Percentiles rank a stretch among this genome's conserved stretches.
These are phyloP conservation scores for Halteria grandinella DNA, from an alignment of 73 alveolate species.

Conservation along the genomic window DNA sequence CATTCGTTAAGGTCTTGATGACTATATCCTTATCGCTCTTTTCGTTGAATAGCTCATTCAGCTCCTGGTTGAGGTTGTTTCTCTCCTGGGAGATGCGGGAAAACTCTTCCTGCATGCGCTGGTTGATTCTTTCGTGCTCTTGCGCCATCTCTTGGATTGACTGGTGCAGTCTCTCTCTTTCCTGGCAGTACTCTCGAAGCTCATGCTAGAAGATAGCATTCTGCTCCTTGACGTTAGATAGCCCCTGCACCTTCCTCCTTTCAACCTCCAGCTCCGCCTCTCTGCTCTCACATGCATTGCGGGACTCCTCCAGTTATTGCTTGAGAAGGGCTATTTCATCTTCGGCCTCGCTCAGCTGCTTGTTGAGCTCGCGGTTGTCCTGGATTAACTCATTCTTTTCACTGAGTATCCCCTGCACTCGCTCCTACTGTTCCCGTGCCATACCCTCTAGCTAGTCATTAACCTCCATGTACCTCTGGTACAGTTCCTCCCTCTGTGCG, in stretches of 20 bases:
- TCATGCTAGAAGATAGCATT: background rate
- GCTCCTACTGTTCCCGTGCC: conserved; percentile 13
- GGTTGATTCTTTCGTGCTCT: background rate
- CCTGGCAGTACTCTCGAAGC: background rate
- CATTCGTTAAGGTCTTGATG: conserved; percentile 36
- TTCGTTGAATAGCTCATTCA: conserved; percentile 39
- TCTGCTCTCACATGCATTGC: background rate
- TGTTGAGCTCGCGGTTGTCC: conserved; percentile 8
- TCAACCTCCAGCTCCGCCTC: conserved; percentile 3
- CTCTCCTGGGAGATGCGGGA: conserved; percentile 19
- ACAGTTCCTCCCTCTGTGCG: background rate
- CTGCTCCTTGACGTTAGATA: conserved; percentile 14
- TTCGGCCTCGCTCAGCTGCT: background rate
- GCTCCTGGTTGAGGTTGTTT: conserved; percentile 26
- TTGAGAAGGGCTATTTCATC: conserved; percentile 15
- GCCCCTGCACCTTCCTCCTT: conserved; percentile 8
- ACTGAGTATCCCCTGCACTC: conserved; percentile 7
- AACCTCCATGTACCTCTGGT: conserved; percentile 1
- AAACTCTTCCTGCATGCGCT: conserved; percentile 14
- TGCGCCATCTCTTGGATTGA: background rate
- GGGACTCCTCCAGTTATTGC: background rate
- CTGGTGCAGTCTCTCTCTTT: conserved; percentile 15
- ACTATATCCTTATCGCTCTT: conserved; percentile 45
- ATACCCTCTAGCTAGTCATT: conserved; percentile 13
- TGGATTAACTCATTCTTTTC: conserved; percentile 3